Percentiles rank a stretch among this genome's conserved stretches.
Evolutionary conservation across 192 early-diverging fungal species (phyloP).

Genomic region (Backusella parvicylindrica): DNA sequence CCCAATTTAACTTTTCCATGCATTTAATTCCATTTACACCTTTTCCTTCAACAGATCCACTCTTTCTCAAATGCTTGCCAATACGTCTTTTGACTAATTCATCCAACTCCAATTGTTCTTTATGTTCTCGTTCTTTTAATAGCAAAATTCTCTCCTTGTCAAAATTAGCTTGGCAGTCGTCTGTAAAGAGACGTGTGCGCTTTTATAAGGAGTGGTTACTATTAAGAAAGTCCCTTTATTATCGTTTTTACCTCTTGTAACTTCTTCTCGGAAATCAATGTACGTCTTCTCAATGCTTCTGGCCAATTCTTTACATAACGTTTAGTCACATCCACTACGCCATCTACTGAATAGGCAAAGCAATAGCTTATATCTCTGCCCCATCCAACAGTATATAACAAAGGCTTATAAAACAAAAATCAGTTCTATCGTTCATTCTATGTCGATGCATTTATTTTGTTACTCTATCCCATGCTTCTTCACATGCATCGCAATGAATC

Average conservation of each 20-base stretch:
- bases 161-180: background rate
- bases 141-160: background rate
- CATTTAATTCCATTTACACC: background rate
- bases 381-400: slow-evolving; percentile 53
- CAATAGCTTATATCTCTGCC: slow-evolving; percentile 45
- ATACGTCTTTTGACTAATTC: background rate
- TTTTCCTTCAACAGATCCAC: slow-evolving; percentile 19
- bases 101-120: slow-evolving; percentile 25
- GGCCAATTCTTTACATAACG: slow-evolving; percentile 41
- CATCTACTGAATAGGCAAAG: slow-evolving; percentile 42
- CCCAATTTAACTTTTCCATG: background rate
- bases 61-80: slow-evolving; percentile 15
- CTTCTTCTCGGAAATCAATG: slow-evolving; percentile 13
- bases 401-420: slow-evolving; percentile 25
- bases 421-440: background rate
- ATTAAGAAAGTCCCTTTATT: background rate
- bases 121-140: background rate
- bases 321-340: slow-evolving; percentile 48
- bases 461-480: slow-evolving; percentile 52
- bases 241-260: background rate
- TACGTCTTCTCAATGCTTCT: slow-evolving; percentile 24
- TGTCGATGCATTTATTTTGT: background rate
- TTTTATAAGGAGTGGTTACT: background rate
- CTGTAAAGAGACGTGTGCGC: background rate
- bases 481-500: slow-evolving; percentile 55